Evolutionary conservation across 2,329 filamentous ascomycete species (phyloP), one percentile per base, ranked within the genome.

Genomic region (Diaporthe longicolla): DNA sequence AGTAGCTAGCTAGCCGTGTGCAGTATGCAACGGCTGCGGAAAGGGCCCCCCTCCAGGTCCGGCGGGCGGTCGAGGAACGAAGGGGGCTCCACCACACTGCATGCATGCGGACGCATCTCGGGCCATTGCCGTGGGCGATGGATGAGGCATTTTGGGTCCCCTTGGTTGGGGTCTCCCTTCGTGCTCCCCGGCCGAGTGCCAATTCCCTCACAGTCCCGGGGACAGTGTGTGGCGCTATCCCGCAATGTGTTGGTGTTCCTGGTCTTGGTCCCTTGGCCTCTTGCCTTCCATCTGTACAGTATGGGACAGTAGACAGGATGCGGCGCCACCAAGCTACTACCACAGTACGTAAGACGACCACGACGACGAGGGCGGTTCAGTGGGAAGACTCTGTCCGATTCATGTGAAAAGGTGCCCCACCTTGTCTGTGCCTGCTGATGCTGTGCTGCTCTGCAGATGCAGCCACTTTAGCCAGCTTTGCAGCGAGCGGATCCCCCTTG

Each of bases 141-240:
- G 58, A 40, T 71, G 69, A 61, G 69, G 69, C 55, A 71, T 61
- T 71, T 71, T 71, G 55, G 55, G 21, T 26, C 9, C 21, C 29
- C 6, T 21, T 24, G 55, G 55, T 21, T 21, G 55, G 32, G 21
- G 15, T 50, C 10, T 13, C 17, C 40, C 35, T 2, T 32, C 24
- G 66, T 54, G 24, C 43, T 19, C 52, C 54, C 68, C 40, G 68
- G 54, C 55, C 68, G 68, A 45, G 43, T 48, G 10, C 35, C 54
- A 71, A 71, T 71, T 71, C 43, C 69, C 69, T 71, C 69, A 61
- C 69, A 71, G 69, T 61, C 17, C 40, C n/a, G 48, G n/a, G 43
- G 29, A 68, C 63, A 54, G 63, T 68, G 63, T 66, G 63, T 24
- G n/a, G 8, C 43, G 45, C 45, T 32, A 48, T 52, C 45, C 61